A percentile compares a stretch with the other conserved stretches of the same genome.
phyloP scores from a whole-genome alignment of 768 basidiomycete genomes.

The Lyophyllum semitale region DNA sequence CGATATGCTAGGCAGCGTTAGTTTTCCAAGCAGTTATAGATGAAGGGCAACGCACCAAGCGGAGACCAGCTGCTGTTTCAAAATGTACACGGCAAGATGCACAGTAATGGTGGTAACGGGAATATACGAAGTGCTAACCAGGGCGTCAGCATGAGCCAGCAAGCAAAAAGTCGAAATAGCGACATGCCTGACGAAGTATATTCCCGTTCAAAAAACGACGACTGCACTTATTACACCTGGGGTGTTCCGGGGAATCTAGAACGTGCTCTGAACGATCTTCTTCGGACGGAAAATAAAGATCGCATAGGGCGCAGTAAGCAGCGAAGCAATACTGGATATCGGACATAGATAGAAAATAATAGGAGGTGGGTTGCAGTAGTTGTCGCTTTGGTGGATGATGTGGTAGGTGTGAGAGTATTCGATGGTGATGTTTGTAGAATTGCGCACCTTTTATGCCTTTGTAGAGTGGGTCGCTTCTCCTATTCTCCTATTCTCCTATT shows the following conservation, averaged over 20 bases:
- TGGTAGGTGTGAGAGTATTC: neutral
- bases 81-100: conserved; percentile 21
- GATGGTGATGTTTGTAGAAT: neutral
- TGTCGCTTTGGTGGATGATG: neutral
- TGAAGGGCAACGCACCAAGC: conserved; percentile 12
- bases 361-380: neutral
- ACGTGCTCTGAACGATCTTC: conserved; percentile 20
- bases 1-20: conserved; percentile 16
- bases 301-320: conserved; percentile 23
- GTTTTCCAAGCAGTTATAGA: neutral
- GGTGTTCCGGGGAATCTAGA: conserved; percentile 13
- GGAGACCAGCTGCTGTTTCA: conserved; percentile 16
- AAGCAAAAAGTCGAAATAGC: neutral
- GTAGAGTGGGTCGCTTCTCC: conserved; percentile 3
- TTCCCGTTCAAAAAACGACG: conserved; percentile 21
- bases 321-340: neutral
- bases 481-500: neutral
- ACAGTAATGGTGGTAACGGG: conserved; percentile 23
- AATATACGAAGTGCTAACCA: conserved; percentile 20
- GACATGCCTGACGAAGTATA: conserved; percentile 18
- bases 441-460: neutral
- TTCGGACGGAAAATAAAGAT: conserved; percentile 18
- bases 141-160: neutral
- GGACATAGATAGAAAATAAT: neutral
- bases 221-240: conserved; percentile 21